Conservation (phyloP, 176 grass and related monocot species). For the Avena sativa region DNA sequence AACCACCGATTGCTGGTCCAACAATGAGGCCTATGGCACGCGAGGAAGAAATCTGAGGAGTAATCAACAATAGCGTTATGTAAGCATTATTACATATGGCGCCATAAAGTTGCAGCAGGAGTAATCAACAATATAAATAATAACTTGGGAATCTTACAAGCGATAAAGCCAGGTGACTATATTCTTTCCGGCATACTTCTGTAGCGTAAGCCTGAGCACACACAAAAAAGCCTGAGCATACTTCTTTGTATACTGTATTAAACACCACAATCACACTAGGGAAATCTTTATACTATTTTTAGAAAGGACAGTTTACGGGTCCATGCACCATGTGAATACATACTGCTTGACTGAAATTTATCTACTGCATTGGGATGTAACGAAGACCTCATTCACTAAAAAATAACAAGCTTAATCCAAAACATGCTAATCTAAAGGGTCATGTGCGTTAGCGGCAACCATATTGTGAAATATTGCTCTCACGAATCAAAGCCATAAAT, state of each 20-base stretch:
- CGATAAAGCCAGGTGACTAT: conserved; percentile 57
- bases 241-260: conserved; percentile 8
- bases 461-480: conserved; percentile 5
- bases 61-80: neutral
- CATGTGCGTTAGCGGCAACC: neutral
- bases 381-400: neutral
- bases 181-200: conserved; percentile 66
- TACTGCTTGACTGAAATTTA: neutral
- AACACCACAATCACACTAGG: neutral
- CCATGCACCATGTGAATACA: neutral
- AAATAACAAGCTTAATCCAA: conserved; percentile 1
- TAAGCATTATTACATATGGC: neutral
- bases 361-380: neutral
- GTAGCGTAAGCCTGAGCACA: conserved; percentile 68
- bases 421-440: neutral
- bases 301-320: neutral
- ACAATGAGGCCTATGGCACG: conserved; percentile 66
- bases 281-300: neutral
- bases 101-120: neutral
- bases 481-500: neutral
- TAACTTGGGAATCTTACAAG: conserved; percentile 49
- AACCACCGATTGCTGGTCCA: conserved; percentile 77
- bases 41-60: conserved; percentile 57
- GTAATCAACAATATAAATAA: neutral
- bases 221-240: neutral